Conservation (phyloP, 768 basidiomycete species). For the Tulasnella sp. region DNA sequence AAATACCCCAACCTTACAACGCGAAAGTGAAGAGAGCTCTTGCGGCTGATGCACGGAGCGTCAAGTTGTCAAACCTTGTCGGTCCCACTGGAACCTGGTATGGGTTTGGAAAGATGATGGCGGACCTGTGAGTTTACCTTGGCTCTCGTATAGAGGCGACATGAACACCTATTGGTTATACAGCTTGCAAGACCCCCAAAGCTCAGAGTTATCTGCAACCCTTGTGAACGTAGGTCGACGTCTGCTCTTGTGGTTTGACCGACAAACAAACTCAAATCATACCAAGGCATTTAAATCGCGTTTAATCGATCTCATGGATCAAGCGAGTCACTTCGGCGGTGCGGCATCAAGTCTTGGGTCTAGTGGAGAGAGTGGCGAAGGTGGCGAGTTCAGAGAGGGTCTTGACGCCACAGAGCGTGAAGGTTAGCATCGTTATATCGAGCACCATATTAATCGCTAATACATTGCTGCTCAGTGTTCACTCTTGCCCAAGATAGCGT, state of each 20-base stretch:
- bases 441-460: background rate
- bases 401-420: conserved; percentile 89
- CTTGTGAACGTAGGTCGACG: conserved; percentile 45
- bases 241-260: background rate
- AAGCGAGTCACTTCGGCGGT: conserved; percentile 79
- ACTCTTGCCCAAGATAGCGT: conserved; percentile 72
- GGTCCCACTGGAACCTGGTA: conserved; percentile 89
- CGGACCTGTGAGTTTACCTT: conserved; percentile 50
- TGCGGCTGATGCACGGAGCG: conserved; percentile 78
- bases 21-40: conserved; percentile 73
- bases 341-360: conserved; percentile 33
- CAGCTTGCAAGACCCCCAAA: conserved; percentile 69
- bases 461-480: conserved; percentile 50
- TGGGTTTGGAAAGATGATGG: conserved; percentile 76
- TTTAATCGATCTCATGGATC: conserved; percentile 68
- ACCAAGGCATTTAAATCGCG: conserved; percentile 63
- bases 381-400: conserved; percentile 74
- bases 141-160: background rate
- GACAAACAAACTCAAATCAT: conserved; percentile 5
- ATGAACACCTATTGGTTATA: background rate
- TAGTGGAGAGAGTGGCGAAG: conserved; percentile 39
- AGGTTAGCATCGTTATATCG: conserved; percentile 38
- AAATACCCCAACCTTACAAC: conserved; percentile 67
- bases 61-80: conserved; percentile 69
- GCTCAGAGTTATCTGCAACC: conserved; percentile 56